Evolutionary conservation across 805 yeast species (phyloP).

Genomic region (Trichomonascus vanleenenianus): DNA sequence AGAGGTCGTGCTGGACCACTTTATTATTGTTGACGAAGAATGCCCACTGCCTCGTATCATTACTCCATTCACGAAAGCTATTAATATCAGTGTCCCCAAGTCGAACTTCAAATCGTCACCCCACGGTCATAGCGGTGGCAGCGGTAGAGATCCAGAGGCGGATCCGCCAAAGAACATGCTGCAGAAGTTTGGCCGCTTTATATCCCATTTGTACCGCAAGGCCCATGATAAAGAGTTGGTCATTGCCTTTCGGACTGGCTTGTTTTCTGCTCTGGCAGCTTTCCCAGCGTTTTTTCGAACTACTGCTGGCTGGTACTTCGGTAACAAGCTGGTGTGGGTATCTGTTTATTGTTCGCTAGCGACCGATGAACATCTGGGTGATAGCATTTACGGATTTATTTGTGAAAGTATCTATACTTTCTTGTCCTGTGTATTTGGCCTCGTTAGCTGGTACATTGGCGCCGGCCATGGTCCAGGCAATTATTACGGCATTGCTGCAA

Average conservation of each 20-base stretch:
- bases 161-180: slow-evolving; percentile 23
- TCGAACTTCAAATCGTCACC: neutral
- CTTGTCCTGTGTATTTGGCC: slow-evolving; percentile 25
- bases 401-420: slow-evolving; percentile 24
- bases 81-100: neutral
- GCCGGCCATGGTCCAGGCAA: slow-evolving; percentile 29
- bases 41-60: slow-evolving; percentile 14
- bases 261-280: slow-evolving; percentile 17
- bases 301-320: slow-evolving; percentile 20
- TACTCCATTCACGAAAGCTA: slow-evolving; percentile 13
- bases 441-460: slow-evolving; percentile 31
- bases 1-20: slow-evolving; percentile 4
- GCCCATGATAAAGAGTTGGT: slow-evolving; percentile 12
- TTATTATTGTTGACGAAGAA: slow-evolving; percentile 10
- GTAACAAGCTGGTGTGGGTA: slow-evolving; percentile 25
- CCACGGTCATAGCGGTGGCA: neutral
- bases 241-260: slow-evolving; percentile 22
- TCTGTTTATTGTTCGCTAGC: slow-evolving; percentile 27
- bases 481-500: slow-evolving; percentile 27
- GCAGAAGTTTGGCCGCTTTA: slow-evolving; percentile 20
- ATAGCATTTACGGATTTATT: slow-evolving; percentile 24
- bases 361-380: slow-evolving; percentile 23
- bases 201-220: slow-evolving; percentile 4
- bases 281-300: slow-evolving; percentile 23
- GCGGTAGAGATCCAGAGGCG: slow-evolving; percentile 25